Evolutionary conservation across 495 filamentous ascomycete species (phyloP), one percentile per base, ranked within the genome.

Genomic region (Aspergillus saccharolyticus): DNA sequence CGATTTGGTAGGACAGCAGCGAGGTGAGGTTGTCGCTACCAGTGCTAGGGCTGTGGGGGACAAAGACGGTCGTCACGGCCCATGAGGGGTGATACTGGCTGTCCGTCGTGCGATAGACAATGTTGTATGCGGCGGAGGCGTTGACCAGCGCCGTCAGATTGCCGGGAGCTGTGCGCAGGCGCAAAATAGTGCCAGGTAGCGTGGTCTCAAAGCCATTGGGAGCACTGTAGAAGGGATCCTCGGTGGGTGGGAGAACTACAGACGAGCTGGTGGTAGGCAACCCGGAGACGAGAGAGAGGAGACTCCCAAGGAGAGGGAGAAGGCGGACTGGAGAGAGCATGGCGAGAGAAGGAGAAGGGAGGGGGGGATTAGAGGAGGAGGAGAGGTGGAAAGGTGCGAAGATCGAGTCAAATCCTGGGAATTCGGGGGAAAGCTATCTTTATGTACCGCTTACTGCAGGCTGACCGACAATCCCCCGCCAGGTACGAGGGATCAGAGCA

Each of bases 21-120:
- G 49, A 17, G 39, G 46, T 48, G 1, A 2, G n/a, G 16, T 33
- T 57, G 8, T 58, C 48, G 12, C 52, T 53, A 30, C 52, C 50
- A 9, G 16, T 18, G 20, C 51, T 44, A 12, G 60, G 24, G 17
- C 39, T n/a, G 19, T 39, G 9, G 6, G 63, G 60, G 20, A 63
- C 22, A 19, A 63, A 42, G 10, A 66, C 49, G 0, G 63, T 66
- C 19, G 63, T 66, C 17, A 61, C 58, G 22, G 62, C 75, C 69
- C 72, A 78, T 0, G 74, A 63, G 3, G 78, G 71, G 24, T 74
- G 53, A 42, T 74, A 63, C 20, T 57, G 65, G 39, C 62, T 63
- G 62, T 82, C 65, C n/a, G 73, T 80, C 0, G 78, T 76, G 7
- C 77, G 75, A 66, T 74, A 83, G 28, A 83, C 74, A 45, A 82